Base-by-base conservation (phyloP, 805 yeast species). In the Ogataea methylovora region DNA sequence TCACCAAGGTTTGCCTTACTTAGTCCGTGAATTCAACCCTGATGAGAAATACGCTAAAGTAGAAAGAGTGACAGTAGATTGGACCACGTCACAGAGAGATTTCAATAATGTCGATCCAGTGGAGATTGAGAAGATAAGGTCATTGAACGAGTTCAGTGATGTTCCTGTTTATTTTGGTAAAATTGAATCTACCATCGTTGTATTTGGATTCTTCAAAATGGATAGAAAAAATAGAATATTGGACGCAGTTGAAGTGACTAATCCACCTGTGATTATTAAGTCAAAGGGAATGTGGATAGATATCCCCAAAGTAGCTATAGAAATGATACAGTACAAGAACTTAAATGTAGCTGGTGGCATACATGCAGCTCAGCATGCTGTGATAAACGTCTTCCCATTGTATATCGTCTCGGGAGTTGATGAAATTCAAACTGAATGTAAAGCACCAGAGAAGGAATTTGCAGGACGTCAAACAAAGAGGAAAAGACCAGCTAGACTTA, bases 381-480 rank as follows among this genome's bases (percentile, higher is more conserved):
- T 92, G 2, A 79, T 92, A 71, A 79, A 84, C 30, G 68, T 84
- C 38, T 52, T 88, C 19, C 94, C 97, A 0, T 55, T 79, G 19
- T 79, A 74, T 39, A 76, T 87, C 4, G 75, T 77, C 10, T 77
- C 84, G 13, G 84, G 85, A 1, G 69, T 73, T 4, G 82, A 78
- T 43, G 98, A 92, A 46, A 69, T 92, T 11, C 73, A 73, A 29
- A 85, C 97, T 0, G 99, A 92, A 56, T 92, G 99, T 57, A 92
- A 92, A 49, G 97, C 97, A 0, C 97, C 98, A 0, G 95, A 87
- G 44, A 92, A 92, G 48, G 99, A 92, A 52, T 84, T 90, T 65
- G 84, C 95, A 1, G 69, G 70, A 32, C 59, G 86, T 20, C 83
- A 83, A 49, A 71, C 90, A 0, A 56, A 58, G 13, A 62, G 98